These are phyloP conservation scores for Solanum appendiculatum DNA, from an alignment of 257 asterid genomes.

Conservation along the genomic window DNA sequence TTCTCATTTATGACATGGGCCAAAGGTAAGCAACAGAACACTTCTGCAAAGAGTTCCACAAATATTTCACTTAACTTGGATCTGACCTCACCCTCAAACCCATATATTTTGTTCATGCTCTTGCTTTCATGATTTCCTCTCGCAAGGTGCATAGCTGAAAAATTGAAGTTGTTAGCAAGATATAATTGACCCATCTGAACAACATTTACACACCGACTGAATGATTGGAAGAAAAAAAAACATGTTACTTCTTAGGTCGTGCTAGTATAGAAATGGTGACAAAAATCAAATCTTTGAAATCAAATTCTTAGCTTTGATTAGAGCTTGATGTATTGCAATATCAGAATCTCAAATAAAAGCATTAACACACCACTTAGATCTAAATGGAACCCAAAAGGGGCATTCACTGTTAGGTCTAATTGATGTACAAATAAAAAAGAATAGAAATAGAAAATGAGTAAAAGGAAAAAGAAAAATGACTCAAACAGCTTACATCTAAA, in stretches of 20 bases:
- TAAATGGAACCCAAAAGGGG: background rate
- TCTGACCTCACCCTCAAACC: slow-evolving; percentile 98
- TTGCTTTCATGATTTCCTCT: slow-evolving; percentile 99
- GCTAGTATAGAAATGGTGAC: background rate
- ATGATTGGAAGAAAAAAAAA: background rate
- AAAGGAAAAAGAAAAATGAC: background rate
- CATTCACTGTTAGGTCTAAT: background rate
- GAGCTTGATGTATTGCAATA: background rate
- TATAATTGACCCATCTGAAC: background rate
- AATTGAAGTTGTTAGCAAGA: slow-evolving; percentile 5
- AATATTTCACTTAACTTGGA: slow-evolving; percentile 81
- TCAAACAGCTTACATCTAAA: background rate
- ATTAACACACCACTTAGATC: background rate
- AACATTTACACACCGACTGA: background rate
- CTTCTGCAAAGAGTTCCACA: slow-evolving; percentile 96
- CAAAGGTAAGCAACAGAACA: slow-evolving; percentile 93
- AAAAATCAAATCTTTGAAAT: background rate
- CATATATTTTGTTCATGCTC: slow-evolving; percentile 98
- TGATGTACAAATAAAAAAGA: background rate
- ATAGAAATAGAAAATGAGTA: background rate
- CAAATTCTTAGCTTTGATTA: background rate
- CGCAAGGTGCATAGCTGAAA: slow-evolving; percentile 83
- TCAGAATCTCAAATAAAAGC: background rate
- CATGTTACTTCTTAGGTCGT: background rate
- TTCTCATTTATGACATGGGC: slow-evolving; percentile 81